Conservation (phyloP, 371 early-diverging fungal genomes). For the Apophysomyces trapeziformis region DNA sequence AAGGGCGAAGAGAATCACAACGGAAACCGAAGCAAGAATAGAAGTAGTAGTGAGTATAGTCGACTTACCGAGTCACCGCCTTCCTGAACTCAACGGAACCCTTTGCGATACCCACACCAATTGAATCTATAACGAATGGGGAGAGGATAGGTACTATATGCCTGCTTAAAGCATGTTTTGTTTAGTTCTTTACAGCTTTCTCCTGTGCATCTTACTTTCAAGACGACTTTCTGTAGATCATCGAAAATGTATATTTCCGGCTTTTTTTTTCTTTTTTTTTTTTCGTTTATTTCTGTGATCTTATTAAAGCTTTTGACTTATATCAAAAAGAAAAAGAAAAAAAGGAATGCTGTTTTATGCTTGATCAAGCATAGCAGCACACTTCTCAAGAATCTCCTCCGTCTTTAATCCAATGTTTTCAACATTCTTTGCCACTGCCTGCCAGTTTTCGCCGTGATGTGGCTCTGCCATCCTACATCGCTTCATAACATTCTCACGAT, state of each 20-base stretch:
- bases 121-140: neutral
- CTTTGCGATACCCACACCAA: neutral
- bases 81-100: neutral
- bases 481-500: conserved; percentile 62
- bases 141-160: neutral
- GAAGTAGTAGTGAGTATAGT: neutral
- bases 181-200: neutral
- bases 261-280: neutral
- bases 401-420: conserved; percentile 67
- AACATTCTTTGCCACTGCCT: conserved; percentile 76
- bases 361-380: conserved; percentile 51
- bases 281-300: neutral
- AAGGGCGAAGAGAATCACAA: neutral
- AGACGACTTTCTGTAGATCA: conserved; percentile 2
- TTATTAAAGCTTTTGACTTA: neutral
- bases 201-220: conserved; percentile 5
- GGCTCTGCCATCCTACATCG: conserved; percentile 85
- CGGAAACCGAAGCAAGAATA: neutral
- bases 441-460: conserved; percentile 91
- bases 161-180: neutral
- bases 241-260: conserved; percentile 9
- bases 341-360: conserved; percentile 15
- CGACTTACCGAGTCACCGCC: neutral
- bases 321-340: neutral
- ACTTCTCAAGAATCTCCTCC: conserved; percentile 69